Conservation (phyloP, 2,329 filamentous ascomycete genomes). For the Beauveria rudraprayagi region DNA sequence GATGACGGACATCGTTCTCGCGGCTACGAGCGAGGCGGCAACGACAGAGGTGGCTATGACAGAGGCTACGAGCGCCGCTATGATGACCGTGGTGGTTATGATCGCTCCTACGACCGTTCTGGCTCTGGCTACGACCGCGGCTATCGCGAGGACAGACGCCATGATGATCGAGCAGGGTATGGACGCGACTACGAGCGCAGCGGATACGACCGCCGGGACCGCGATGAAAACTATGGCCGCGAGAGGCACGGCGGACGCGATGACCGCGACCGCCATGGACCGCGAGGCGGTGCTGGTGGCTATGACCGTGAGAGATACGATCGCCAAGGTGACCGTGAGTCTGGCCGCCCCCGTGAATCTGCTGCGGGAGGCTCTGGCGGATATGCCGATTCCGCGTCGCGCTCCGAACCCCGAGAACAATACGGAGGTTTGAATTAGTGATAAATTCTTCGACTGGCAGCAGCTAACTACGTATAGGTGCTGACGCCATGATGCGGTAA, state of each 20-base stretch:
- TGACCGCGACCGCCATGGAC: slow-evolving; percentile 35
- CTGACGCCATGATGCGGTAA: slow-evolving; percentile 23
- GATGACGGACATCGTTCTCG: slow-evolving; percentile 40
- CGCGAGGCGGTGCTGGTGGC: slow-evolving; percentile 31
- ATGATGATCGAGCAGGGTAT: slow-evolving; percentile 27
- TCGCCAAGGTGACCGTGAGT: slow-evolving; percentile 34
- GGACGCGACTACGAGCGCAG: slow-evolving; percentile 51
- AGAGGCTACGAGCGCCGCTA: slow-evolving; percentile 30
- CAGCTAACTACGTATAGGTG: slow-evolving; percentile 24
- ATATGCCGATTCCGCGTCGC: slow-evolving; percentile 34
- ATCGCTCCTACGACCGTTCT: slow-evolving; percentile 30
- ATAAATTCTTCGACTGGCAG: background rate
- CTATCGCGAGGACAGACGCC: slow-evolving; percentile 24
- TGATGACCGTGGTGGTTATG: slow-evolving; percentile 20
- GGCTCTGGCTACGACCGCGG: slow-evolving; percentile 26
- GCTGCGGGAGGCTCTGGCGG: slow-evolving; percentile 26
- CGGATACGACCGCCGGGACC: slow-evolving; percentile 29
- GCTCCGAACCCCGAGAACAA: slow-evolving; percentile 35
- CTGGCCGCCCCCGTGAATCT: slow-evolving; percentile 31
- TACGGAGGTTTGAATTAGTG: slow-evolving; percentile 33
- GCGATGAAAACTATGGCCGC: slow-evolving; percentile 31
- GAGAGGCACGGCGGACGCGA: slow-evolving; percentile 37
- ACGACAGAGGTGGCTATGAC: slow-evolving; percentile 34
- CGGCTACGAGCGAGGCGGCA: slow-evolving; percentile 29
- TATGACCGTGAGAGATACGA: slow-evolving; percentile 45